Evolutionary conservation across 495 filamentous ascomycete genomes (phyloP), one percentile per base, ranked within the genome.

Genomic region (Penicillium turbatum): DNA sequence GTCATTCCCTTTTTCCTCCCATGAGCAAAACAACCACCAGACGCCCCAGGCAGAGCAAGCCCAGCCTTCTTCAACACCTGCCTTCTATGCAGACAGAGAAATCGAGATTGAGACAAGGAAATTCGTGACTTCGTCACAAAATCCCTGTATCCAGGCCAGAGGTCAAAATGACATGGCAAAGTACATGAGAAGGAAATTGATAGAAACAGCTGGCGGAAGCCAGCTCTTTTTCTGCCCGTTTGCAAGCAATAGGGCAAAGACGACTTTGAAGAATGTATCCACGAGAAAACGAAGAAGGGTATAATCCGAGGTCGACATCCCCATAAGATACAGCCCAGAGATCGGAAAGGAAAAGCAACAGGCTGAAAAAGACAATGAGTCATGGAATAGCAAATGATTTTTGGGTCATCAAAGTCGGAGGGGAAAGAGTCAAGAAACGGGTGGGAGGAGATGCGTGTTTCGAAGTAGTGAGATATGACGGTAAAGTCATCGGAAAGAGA

Each of bases 91-190:
- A 51, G 31, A 51, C 38, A 48, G 45, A 49, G 34, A 37, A 48
- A 55, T 30, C 30, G 30, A 35, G 36, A 56, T 38, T 43, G 47
- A 71, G 55, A 56, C 40, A 51, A 71, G 57, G 57, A 69, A 70
- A 73, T 65, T 74, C 72, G 69, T 73, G 69, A 69, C 69, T 54
- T 72, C 69, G 63, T 72, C 70, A 70, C 56, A 62, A 57, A 52
- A 57, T 46, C 38, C 53, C 62, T 59, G 59, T 57, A 37, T 62
- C 49, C 64, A 66, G 54, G 55, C 48, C 67, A 62, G 59, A 59
- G 34, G 50, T 57, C 61, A 56, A 55, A 24, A 37, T 11, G 48
- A 45, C 31, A 44, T 30, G 49, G 40, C 35, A 53, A 59, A 57
- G 34, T 30, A 57, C 35, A 55, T 42, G 51, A 61, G 50, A 48